Evolutionary conservation across 345 rosid genomes (phyloP), one percentile per base, ranked within the genome.

Genomic region (Isatis tinctoria): DNA sequence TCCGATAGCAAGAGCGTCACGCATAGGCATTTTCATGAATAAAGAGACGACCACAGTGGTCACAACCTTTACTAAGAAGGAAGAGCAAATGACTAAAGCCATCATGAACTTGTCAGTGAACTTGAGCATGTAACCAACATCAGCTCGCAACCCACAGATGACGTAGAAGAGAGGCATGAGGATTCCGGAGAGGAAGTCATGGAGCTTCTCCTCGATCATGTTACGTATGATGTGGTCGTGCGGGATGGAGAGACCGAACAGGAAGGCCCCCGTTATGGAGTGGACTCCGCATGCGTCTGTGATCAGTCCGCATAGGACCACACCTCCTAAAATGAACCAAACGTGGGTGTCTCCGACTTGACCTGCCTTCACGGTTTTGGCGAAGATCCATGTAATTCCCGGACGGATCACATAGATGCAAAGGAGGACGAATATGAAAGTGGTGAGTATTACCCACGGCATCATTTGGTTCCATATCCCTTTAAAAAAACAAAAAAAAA

Each of bases 221-320:
- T 45, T 81, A 67, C 73, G 70, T 22, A 78, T 62, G 2, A 74
- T 60, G 45, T 81, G 84, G 33, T 80, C 87, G 0, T 78, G 75
- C 0, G 93, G 91, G 39, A 91, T 81, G 11, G 88, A 84, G 12
- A 81, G 82, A 8, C 97, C 96, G 11, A 89, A 83, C 63, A 89
- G 3, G 77, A 87, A 91, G 16, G 87, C 88, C 6, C 97, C 97
- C 0, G 85, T 63, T n/a, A 86, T 49, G 3, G 96, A 86, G 60
- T 85, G 83, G 2, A 83, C 57, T 16, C 97, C 93, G 13, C 88
- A 82, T 9, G 76, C 81, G 58, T 89, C 91, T 0, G 91, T 81
- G 63, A 85, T 74, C 54, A 87, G 69, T 18, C 88, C 97, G 5
- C 77, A 88, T 3, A 86, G 9, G 70, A 77, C 52, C 14, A 86